phyloP scores from a whole-genome alignment of 192 early-diverging fungal species.

The Coemansia erecta region DNA sequence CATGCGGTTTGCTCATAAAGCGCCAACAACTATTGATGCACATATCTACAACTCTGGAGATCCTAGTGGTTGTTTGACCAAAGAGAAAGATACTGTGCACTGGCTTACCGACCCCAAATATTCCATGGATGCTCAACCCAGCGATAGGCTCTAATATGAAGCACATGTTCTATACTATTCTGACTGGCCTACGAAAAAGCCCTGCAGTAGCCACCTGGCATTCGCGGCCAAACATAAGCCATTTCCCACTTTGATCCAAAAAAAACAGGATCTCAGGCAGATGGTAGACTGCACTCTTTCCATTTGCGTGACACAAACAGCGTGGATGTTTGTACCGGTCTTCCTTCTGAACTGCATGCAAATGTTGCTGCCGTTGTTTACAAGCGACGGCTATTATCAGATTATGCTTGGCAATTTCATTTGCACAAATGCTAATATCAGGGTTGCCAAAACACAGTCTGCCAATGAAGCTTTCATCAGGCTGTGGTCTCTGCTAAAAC shows the following conservation, averaged over 20 bases:
- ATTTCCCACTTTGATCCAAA: not conserved
- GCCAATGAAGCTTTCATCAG: not conserved
- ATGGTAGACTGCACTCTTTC: not conserved
- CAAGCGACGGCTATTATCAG: not conserved
- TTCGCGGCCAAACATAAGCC: not conserved
- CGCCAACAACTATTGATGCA: too few species aligned
- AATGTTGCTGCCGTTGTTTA: not conserved
- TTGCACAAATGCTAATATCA: not conserved
- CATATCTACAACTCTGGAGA: too few species aligned
- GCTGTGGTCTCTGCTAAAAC: not conserved
- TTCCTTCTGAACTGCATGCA: not conserved
- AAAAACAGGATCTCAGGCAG: not conserved
- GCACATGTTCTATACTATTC: not conserved
- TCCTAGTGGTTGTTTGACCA: too few species aligned
- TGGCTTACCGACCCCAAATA: not conserved
- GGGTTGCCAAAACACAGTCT: not conserved
- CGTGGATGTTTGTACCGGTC: not conserved
- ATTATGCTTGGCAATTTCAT: not conserved
- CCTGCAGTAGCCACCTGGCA: not conserved
- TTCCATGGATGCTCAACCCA: not conserved
- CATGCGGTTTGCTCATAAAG: too few species aligned
- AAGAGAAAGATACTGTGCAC: too few species aligned
- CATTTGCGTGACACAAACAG: not conserved
- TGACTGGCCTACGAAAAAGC: not conserved
- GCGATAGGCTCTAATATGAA: not conserved